Evolutionary conservation across 352 stramenopile genomes (phyloP).

Genomic region (Pythium phragmitis): DNA sequence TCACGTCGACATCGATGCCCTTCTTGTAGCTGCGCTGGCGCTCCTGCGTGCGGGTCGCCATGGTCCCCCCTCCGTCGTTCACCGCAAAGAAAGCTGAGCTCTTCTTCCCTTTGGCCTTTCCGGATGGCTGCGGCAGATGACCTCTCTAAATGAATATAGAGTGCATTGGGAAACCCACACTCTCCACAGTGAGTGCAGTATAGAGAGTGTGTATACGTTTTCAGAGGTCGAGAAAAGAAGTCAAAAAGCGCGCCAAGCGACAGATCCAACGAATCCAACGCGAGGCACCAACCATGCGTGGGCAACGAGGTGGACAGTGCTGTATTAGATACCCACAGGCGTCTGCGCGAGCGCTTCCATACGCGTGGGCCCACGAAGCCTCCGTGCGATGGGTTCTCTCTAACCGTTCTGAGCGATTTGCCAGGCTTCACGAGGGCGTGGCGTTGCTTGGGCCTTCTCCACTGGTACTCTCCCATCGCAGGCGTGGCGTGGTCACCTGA

Average conservation of each 20-base stretch:
- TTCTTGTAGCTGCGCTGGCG: slow-evolving; percentile 89
- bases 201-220: background rate
- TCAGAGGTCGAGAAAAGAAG: background rate
- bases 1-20: slow-evolving; percentile 79
- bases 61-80: background rate
- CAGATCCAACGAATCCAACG: background rate
- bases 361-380: no score
- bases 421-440: no score
- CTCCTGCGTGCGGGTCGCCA: slow-evolving; percentile 41
- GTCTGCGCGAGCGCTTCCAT: no score
- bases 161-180: background rate
- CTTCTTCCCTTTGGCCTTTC: background rate
- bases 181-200: no score
- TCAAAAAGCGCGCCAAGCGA: slow-evolving; percentile 8
- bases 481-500: background rate
- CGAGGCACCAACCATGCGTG: no score
- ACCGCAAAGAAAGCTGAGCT: background rate
- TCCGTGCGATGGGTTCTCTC: no score
- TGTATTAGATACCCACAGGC: no score
- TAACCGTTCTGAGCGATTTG: no score
- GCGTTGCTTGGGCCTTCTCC: no score
- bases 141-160: slow-evolving; percentile 15
- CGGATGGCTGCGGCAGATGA: slow-evolving; percentile 14
- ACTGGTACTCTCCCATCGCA: background rate
- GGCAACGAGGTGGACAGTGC: no score